Base-by-base conservation (phyloP, 305 asterid species). In the Solanum hybrid region DNA sequence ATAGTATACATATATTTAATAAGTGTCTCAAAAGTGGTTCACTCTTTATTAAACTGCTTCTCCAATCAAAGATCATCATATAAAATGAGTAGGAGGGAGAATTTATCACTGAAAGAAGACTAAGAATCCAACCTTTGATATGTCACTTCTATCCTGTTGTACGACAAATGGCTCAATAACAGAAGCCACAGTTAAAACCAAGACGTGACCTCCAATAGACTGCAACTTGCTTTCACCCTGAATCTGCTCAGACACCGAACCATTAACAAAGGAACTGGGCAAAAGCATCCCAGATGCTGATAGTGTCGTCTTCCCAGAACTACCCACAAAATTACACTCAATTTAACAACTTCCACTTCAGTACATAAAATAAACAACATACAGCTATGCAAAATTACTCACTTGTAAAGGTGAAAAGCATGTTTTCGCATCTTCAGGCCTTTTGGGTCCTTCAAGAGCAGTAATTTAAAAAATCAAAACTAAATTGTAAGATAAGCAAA, bases 341-440 rank as follows among this genome's bases (percentile, higher is more conserved):
- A 26, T 26, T 89, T 87, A 36, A 78, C 65, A 81, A 37, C 72
- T 29, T 32, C 27, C 85, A 86, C n/a, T 57, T 29, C 89, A 22
- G 61, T 51, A 57, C 24, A 79, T 20, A 88, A 88, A 13, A 41
- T 36, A 76, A 88, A 29, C 38, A 77, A 76, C 78, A 39, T 32
- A 32, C 24, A 65, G 14, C 37, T 39, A 70, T 61, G 84, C 29
- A 88, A 37, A 87, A 79, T 38, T 11, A 92, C 96, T 96, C 92
- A 96, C 99, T 93, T 94, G 94, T 97, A 94, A 86, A 93, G 96
- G 90, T 97, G 99, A 90, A 97, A 97, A 26, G 99, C 99, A 72
- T 96, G 99, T 90, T 96, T 96, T 91, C 98, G 94, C 98, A 96
- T 96, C 92, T 96, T 97, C 27, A 96, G 92, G 41, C 99, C 99